These are phyloP conservation scores for Desmodesmus armatus DNA, from an alignment of 139 green algal genomes.

Conservation along the genomic window DNA sequence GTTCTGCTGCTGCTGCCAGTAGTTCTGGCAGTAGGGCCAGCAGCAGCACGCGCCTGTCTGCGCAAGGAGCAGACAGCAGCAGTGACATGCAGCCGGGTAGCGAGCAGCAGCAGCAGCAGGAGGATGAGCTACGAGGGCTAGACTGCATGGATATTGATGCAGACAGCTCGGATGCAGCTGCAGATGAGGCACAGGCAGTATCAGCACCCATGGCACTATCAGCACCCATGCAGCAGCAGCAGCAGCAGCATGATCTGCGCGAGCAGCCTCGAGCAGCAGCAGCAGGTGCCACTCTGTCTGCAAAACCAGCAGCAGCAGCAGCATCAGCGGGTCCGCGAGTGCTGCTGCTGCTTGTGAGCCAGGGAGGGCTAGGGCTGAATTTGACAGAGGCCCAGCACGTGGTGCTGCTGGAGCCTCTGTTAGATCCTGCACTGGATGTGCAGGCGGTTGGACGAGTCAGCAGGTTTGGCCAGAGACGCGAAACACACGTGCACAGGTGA, in stretches of 20 bases:
- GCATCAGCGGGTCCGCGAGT: slow-evolving; percentile 52
- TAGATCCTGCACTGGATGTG: slow-evolving; percentile 45
- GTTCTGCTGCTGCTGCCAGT: not conserved
- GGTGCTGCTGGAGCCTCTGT: slow-evolving; percentile 83
- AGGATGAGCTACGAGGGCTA: not conserved
- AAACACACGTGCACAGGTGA: slow-evolving; percentile 76
- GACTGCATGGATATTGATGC: not conserved
- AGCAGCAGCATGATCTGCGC: slow-evolving; percentile 11
- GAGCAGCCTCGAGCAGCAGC: not conserved
- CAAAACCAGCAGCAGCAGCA: not conserved
- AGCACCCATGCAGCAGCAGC: not conserved
- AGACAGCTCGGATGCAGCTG: slow-evolving; percentile 1
- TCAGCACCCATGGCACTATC: not conserved
- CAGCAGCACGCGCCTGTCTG: not conserved
- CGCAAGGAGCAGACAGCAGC: not conserved
- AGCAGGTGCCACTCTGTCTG: not conserved
- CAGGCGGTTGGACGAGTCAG: slow-evolving; percentile 79
- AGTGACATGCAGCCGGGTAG: not conserved
- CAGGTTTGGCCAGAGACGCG: slow-evolving; percentile 76
- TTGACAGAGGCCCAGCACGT: slow-evolving; percentile 90
- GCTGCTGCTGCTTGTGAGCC: slow-evolving; percentile 82
- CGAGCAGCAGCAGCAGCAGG: slow-evolving; percentile 2
- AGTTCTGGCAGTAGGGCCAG: not conserved
- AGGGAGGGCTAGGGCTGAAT: slow-evolving; percentile 84
- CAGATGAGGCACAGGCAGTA: too few species aligned